Evolutionary conservation across 805 yeast genomes (phyloP), one percentile per base, ranked within the genome.

Genomic region (Yarrowia sp.): DNA sequence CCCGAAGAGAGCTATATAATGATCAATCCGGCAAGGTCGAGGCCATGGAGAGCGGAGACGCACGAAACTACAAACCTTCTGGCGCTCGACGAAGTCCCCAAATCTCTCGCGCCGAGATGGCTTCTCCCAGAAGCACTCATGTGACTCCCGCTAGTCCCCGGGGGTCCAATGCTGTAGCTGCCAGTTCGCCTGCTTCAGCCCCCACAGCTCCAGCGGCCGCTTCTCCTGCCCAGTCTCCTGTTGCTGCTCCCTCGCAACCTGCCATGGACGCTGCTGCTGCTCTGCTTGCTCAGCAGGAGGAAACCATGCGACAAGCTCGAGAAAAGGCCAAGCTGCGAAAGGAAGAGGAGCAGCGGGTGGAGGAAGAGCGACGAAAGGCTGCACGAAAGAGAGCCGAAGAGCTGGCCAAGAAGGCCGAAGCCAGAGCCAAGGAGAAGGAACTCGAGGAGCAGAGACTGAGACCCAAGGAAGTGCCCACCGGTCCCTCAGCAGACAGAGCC

Each of bases 291-390:
- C 74, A 74, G 67, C 82, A 80, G 71, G 74, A 77, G 61, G 75
- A 74, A 53, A 69, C 71, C 32, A 79, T 80, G 82, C 70, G 71
- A 32, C 70, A 70, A 32, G 74, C 78, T 7, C 70, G 76, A 10
- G 80, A 77, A 61, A 73, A 72, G 49, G 80, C 79, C 3, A 70
- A 76, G n/a, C 74, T 71, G 67, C 73, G 80, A 14, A 77, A 77
- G 67, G 79, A 77, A 55, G 78, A 77, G 56, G 80, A 77, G 63
- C 72, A 68, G 69, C 70, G 70, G 14, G 64, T 59, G 35, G 79
- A 77, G 66, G 70, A 72, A 38, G 78, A 75, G 46, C 71, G 75
- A 32, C 72, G 71, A 38, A 76, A 72, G 67, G 74, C 73, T 1
- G 76, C 76, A 8, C 72, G 71, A 58, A 74, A 71, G 59, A 70